Evolutionary conservation across 2,329 filamentous ascomycete species (phyloP), one percentile per base, ranked within the genome.

Genomic region (Anisogramma anomala): DNA sequence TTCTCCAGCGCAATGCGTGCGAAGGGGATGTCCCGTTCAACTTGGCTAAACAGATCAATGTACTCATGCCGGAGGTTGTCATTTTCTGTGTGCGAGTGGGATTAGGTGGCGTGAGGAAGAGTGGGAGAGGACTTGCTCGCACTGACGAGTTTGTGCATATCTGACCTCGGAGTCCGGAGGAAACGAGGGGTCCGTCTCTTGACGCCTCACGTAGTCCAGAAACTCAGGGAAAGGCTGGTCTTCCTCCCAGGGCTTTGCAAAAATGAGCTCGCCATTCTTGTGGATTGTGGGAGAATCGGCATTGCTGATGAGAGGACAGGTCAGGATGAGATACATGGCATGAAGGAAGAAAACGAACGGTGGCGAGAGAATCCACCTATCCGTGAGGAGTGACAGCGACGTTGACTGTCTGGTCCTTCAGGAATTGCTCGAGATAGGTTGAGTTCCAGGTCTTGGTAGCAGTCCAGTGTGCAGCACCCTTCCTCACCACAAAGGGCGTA

Each of bases 61-160:
- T 88, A 91, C 58, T 91, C 85, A 45, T 77, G 68, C 2, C 79
- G 74, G 15, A 91, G 69, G 53, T 89, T 91, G 58, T 89, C 82
- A 55, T 91, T 87, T 64, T 91, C 78, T 79, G 43, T 13, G 27
- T 23, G 5, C 22, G 11, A 8, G 4, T 18, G 9, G 17, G 6
- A 32, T 32, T 32, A 32, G 18, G 20, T 15, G 38, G 25, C 19
- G 18, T 30, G 30, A n/a, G 39, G 25, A 33, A n/a, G 23, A 44
- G 33, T 22, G 20, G 27, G 9, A 28, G 9, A 39, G 9, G 15
- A 22, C 13, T 33, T 13, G 19, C 36, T 36, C 33, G 23, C 13
- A 59, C 72, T 56, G 60, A 80, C 77, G 83, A 27, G 82, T 85
- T 60, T 88, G 84, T 1, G 80, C 79, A 59, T 88, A 88, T 52